Base-by-base conservation (phyloP, 1,139 yeast genomes). In the Spencermartinsiella ligniputridi region DNA sequence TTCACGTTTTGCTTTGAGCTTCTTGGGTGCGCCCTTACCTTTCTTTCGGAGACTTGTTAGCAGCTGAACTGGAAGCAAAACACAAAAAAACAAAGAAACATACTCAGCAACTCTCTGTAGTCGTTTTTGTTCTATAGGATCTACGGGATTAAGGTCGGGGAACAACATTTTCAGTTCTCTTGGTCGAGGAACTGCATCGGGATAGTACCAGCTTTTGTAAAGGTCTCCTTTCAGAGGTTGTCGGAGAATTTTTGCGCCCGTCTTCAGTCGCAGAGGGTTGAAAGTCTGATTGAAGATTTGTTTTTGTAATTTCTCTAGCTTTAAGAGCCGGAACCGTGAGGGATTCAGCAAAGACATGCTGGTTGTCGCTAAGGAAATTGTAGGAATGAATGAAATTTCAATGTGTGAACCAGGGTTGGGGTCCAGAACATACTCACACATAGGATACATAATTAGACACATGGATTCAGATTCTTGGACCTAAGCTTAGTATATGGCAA, bases 171-270 rank as follows among this genome's bases (percentile, higher is more conserved):
- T 61, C 78, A 83, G 55, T 69, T 76, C 63, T 78, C 81, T 33
- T 78, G 82, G 39, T 87, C 80, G 60, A 16, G 52, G 47, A 25
- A 44, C 18, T 17, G 35, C 34, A 15, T 87, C 82, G 41, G 77
- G 79, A 40, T 95, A 95, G 62, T 89, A 89, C 64, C 88, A 89
- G 51, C 76, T 70, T 42, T 80, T 79, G 40, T 87, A 64, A 33
- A 79, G 71, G 24, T 86, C 87, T 27, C 97, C 97, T 60, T 77
- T 79, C 51, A 89, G 75, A 33, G 87, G 83, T 40, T 81, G 77
- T 41, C 83, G 74, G 51, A 89, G 73, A 30, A 86, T 79, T 62
- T 84, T 83, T 40, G 89, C 70, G 30, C 96, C 96, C 24, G 87
- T 86, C 61, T 96, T 78, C 44, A 70, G 68, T 36, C 74, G 70